Evolutionary conservation across 2,329 filamentous ascomycete genomes (phyloP).

Genomic region (Talaromyces albobiverticillius): DNA sequence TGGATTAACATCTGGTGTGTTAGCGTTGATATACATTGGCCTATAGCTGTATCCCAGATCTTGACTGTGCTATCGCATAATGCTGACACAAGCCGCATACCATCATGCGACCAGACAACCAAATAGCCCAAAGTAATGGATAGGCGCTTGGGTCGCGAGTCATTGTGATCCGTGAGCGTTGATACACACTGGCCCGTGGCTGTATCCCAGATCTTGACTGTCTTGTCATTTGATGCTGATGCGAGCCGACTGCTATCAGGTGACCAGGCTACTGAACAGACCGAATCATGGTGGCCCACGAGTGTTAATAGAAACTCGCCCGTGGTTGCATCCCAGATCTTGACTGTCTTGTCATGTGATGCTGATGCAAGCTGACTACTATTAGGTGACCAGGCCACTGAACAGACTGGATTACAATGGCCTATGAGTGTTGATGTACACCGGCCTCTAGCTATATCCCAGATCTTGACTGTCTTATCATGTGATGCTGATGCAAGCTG

Average conservation of each 20-base stretch:
- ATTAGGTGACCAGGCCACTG: background rate
- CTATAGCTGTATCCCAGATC: too few relatives aligned
- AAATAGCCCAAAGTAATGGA: too few relatives aligned
- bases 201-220: background rate
- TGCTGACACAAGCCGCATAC: too few relatives aligned
- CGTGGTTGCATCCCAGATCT: background rate
- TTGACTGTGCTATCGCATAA: background rate
- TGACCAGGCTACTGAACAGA: background rate
- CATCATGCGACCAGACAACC: too few relatives aligned
- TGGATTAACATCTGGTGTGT: too few relatives aligned
- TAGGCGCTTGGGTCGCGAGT: too few relatives aligned
- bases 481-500: conserved; percentile 22
- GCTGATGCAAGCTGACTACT: background rate
- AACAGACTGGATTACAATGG: background rate
- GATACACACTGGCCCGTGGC: background rate
- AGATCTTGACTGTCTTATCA: conserved; percentile 20
- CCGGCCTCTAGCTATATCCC: conserved; percentile 3
- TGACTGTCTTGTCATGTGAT: conserved; percentile 11
- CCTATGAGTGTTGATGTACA: background rate
- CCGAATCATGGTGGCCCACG: background rate
- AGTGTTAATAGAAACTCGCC: background rate
- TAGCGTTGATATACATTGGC: too few relatives aligned
- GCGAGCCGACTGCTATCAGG: background rate
- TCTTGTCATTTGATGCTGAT: background rate
- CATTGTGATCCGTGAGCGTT: too few relatives aligned